phyloP scores from a whole-genome alignment of 2,329 filamentous ascomycete species.

The Chaetomium sp. region DNA sequence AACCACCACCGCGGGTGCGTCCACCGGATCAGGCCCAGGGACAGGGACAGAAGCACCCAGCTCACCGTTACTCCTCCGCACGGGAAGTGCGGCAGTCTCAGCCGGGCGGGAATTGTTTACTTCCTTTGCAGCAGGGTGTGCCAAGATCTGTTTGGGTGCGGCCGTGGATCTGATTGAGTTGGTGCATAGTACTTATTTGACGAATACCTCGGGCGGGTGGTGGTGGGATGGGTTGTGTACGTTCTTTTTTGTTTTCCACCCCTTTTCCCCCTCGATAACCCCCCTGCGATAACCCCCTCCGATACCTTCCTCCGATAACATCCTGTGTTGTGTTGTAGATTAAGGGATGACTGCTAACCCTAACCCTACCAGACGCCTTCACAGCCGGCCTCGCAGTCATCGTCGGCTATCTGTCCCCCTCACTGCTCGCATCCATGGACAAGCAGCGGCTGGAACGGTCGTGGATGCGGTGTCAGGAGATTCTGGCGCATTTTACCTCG shows the following conservation, averaged over 20 bases:
- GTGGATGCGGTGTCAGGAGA: conserved; percentile 16
- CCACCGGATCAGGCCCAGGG: not conserved
- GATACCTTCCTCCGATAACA: no score
- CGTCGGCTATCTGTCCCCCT: conserved; percentile 15
- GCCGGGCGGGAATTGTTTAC: conserved; percentile 13
- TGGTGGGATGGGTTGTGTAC: conserved; percentile 23
- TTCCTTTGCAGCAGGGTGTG: conserved; percentile 16
- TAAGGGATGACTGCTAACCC: not conserved
- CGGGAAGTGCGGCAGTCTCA: not conserved
- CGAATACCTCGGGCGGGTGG: conserved; percentile 18
- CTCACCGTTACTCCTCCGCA: not conserved
- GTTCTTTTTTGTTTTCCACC: not conserved
- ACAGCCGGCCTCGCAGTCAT: conserved; percentile 20
- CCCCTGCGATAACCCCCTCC: no score
- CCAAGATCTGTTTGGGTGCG: conserved; percentile 16
- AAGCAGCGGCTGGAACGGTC: conserved; percentile 11
- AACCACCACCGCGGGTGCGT: no score
- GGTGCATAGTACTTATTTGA: conserved; percentile 18
- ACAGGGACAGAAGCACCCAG: not conserved
- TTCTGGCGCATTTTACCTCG: conserved; percentile 16
- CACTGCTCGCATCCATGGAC: conserved; percentile 9
- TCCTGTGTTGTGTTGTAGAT: no score
- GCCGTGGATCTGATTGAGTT: conserved; percentile 20
- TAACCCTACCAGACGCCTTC: conserved; percentile 12
- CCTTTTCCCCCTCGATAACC: not conserved